Percentiles rank a stretch among this genome's conserved stretches.
Conservation (phyloP, 164 flowering plant species). For the Berberis thunbergii region DNA sequence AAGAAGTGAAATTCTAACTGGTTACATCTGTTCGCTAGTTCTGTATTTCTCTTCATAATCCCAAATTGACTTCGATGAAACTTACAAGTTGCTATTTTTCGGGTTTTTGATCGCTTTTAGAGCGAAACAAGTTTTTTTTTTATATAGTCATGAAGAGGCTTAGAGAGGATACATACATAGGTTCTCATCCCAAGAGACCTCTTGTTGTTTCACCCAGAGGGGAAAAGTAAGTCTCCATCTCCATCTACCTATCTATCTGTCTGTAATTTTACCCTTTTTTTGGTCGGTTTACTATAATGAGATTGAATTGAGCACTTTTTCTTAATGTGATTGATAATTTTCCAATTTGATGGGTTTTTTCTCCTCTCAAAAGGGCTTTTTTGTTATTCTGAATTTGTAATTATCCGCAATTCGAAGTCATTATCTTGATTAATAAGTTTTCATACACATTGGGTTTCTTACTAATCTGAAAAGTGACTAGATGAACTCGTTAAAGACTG, state of each 20-base stretch:
- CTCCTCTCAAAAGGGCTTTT: not conserved
- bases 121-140: conserved; percentile 5
- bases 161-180: conserved; percentile 49
- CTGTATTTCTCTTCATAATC: not conserved
- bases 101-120: not conserved
- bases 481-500: no score
- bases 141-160: conserved; percentile 68
- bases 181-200: conserved; percentile 59
- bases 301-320: not conserved
- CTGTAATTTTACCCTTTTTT: conserved; percentile 34
- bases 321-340: not conserved
- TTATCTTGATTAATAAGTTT: no score
- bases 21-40: conserved; percentile 12
- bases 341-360: not conserved
- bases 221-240: conserved; percentile 42
- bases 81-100: not conserved
- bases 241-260: conserved; percentile 33
- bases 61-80: not conserved
- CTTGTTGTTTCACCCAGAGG: conserved; percentile 33
- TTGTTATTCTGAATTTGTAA: no score
- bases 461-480: no score
- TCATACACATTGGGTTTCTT: no score
- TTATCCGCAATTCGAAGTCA: no score
- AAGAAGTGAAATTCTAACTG: conserved; percentile 2
- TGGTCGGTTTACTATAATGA: conserved; percentile 23